These are phyloP conservation scores for Blastosporella zonata DNA, from an alignment of 1,284 basidiomycete species.

Conservation along the genomic window DNA sequence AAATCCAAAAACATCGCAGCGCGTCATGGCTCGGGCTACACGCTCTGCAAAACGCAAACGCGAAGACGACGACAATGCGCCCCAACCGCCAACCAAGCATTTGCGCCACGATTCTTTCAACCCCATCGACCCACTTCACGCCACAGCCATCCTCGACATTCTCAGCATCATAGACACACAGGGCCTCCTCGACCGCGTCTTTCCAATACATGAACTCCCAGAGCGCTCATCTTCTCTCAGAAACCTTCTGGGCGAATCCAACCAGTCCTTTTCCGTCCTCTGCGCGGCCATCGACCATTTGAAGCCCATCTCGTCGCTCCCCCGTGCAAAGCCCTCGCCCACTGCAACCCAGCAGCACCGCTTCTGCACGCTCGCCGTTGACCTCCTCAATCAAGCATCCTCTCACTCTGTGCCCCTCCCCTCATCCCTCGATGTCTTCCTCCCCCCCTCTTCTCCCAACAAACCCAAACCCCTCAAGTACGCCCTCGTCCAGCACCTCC, in stretches of 20 bases:
- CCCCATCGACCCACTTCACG: constrained; percentile 46
- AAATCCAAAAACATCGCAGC: constrained; percentile 5
- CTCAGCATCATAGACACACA: constrained; percentile 74
- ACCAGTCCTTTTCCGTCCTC: constrained; percentile 52
- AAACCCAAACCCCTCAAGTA: constrained; percentile 41
- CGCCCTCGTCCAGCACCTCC: constrained; percentile 74
- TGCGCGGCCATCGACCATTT: constrained; percentile 65
- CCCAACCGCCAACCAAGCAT: constrained; percentile 25
- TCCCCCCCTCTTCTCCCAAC: constrained; percentile 26
- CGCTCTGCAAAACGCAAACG: constrained; percentile 78
- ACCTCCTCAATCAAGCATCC: constrained; percentile 69
- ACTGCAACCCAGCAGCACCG: constrained; percentile 65
- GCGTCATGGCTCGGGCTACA: constrained; percentile 67
- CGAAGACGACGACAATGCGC: constrained; percentile 38
- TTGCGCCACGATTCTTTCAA: constrained; percentile 21
- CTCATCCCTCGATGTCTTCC: constrained; percentile 43
- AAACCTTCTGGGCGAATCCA: constrained; percentile 50
- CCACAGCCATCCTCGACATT: constrained; percentile 67
- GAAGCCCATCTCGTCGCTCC: constrained; percentile 62
- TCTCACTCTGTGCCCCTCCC: constrained; percentile 43
- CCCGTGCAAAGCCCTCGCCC: constrained; percentile 55
- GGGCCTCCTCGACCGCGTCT: constrained; percentile 76
- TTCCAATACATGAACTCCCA: constrained; percentile 47
- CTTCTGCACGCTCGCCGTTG: constrained; percentile 70
- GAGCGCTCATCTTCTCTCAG: constrained; percentile 53